These are phyloP conservation scores for Diplotaxis tenuifolia DNA, from an alignment of 345 rosid genomes.

Conservation along the genomic window DNA sequence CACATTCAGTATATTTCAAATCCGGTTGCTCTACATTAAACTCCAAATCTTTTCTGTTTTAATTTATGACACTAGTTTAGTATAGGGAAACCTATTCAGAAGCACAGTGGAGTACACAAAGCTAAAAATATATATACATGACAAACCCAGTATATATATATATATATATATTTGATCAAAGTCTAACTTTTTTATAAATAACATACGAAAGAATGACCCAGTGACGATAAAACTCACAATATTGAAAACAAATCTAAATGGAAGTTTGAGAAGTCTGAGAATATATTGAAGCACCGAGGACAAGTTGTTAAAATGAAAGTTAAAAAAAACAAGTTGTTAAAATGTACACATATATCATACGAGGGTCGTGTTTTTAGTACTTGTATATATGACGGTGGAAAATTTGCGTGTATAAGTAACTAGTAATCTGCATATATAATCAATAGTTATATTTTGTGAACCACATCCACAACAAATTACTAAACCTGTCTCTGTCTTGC, in stretches of 20 bases:
- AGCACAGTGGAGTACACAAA: background rate
- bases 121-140: background rate
- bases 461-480: background rate
- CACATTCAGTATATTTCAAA: conserved; percentile 23
- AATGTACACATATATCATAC: too few relatives aligned
- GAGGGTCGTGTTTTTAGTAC: background rate
- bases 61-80: background rate
- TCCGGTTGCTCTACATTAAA: background rate
- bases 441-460: background rate
- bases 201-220: background rate
- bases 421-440: background rate
- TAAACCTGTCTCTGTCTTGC: too few relatives aligned
- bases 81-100: background rate
- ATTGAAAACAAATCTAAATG: background rate
- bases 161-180: too few relatives aligned
- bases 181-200: background rate
- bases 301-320: too few relatives aligned
- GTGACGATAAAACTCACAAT: background rate
- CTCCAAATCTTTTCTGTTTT: background rate
- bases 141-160: background rate
- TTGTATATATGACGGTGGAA: background rate
- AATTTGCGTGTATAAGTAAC: background rate
- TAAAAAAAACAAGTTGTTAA: background rate
- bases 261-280: background rate
- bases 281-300: background rate